A percentile compares a stretch with the other conserved stretches of the same genome.
These are phyloP conservation scores for Fusarium verticillioides DNA, from an alignment of 2,329 filamentous ascomycete species.

Conservation along the genomic window DNA sequence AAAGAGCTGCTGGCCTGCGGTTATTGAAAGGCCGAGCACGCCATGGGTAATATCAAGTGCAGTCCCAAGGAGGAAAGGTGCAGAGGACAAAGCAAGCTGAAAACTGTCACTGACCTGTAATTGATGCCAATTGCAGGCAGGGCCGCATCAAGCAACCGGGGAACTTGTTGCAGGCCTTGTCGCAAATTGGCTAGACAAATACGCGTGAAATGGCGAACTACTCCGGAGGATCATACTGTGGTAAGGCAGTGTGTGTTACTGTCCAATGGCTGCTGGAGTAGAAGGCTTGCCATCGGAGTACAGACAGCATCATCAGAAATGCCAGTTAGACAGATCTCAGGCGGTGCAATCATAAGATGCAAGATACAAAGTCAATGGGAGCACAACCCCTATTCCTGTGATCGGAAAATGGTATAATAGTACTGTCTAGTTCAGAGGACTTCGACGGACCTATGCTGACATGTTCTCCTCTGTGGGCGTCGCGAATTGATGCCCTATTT, in stretches of 20 bases:
- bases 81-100: conserved; percentile 41
- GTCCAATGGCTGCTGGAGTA: background rate
- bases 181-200: conserved; percentile 20
- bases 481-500: conserved; percentile 33
- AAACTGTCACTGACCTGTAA: conserved; percentile 19
- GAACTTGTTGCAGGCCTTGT: conserved; percentile 13
- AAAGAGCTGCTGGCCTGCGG: conserved; percentile 22
- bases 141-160: conserved; percentile 11
- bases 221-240: conserved; percentile 1
- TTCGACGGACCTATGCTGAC: conserved; percentile 5
- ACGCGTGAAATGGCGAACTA: conserved; percentile 24
- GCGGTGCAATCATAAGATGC: conserved; percentile 40
- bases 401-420: background rate
- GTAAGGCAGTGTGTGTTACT: conserved; percentile 5
- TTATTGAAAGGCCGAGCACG: conserved; percentile 29
- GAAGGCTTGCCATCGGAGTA: background rate
- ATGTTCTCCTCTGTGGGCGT: background rate
- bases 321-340: conserved; percentile 42
- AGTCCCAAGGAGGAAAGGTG: conserved; percentile 39
- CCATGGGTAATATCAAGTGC: conserved; percentile 24
- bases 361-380: conserved; percentile 40
- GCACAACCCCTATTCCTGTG: conserved; percentile 31
- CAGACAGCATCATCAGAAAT: conserved; percentile 17
- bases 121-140: background rate
- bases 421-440: background rate